These are phyloP conservation scores for Dendrostoma leiphaemia DNA, from an alignment of 2,329 filamentous ascomycete genomes.

Conservation along the genomic window DNA sequence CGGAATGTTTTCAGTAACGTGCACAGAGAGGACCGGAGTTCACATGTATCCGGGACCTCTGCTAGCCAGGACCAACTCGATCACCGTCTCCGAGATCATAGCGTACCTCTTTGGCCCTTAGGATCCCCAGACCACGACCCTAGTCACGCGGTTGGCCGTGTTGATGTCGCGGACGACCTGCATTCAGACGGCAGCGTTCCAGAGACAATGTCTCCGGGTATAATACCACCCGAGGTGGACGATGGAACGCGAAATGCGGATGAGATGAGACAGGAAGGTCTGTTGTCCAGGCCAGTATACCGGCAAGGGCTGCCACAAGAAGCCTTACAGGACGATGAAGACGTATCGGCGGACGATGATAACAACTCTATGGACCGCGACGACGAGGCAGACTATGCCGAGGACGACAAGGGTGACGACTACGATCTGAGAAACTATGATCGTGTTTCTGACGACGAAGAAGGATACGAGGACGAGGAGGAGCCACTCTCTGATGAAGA, in stretches of 20 bases:
- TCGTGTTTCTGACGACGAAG: constrained; percentile 28
- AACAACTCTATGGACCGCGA: constrained; percentile 22
- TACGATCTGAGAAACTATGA: constrained; percentile 31
- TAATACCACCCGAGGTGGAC: constrained; percentile 18
- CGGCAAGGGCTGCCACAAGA: constrained; percentile 13
- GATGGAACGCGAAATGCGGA: constrained; percentile 16
- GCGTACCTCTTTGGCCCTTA: constrained; percentile 16
- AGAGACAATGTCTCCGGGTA: constrained; percentile 1
- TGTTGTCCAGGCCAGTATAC: constrained; percentile 12
- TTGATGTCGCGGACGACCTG: constrained; percentile 10
- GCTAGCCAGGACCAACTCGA: neutral
- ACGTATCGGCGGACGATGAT: constrained; percentile 21
- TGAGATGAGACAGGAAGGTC: constrained; percentile 15
- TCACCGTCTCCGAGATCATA: constrained; percentile 13
- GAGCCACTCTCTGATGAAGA: constrained; percentile 17
- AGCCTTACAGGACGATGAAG: constrained; percentile 8
- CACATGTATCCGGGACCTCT: constrained; percentile 23
- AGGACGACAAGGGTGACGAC: constrained; percentile 28
- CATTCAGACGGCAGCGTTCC: constrained; percentile 1
- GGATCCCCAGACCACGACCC: constrained; percentile 8
- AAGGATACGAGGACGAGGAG: constrained; percentile 20
- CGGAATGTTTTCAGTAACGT: constrained; percentile 13
- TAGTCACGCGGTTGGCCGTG: constrained; percentile 8
- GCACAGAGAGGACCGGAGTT: constrained; percentile 27
- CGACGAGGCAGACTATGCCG: constrained; percentile 28